Evolutionary conservation across 1,284 basidiomycete genomes (phyloP).

Genomic region (Pyrrhoderma lamaoense): DNA sequence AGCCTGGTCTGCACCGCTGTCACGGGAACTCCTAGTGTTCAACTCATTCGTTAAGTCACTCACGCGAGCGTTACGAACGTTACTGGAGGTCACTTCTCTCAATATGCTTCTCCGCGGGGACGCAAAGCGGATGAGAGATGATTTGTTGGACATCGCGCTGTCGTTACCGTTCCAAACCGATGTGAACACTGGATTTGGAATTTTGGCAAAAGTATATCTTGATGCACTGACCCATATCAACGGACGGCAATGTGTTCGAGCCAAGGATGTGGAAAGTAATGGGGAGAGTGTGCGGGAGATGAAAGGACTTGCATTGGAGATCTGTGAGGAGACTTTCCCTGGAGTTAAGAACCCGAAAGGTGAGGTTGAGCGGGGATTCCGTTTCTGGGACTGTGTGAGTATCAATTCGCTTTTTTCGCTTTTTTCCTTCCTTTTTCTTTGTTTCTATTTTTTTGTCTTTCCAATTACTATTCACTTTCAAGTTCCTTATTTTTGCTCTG

Average conservation of each 20-base stretch:
- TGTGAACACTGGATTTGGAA: conserved; percentile 96
- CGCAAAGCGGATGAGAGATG: conserved; percentile 80
- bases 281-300: conserved; percentile 75
- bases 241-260: conserved; percentile 62
- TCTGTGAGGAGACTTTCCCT: conserved; percentile 90
- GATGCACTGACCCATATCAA: conserved; percentile 88
- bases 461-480: conserved; percentile 12
- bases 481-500: no score
- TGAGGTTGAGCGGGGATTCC: conserved; percentile 92
- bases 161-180: conserved; percentile 92
- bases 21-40: conserved; percentile 94
- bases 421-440: background rate
- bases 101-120: conserved; percentile 90
- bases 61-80: conserved; percentile 81
- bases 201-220: conserved; percentile 93
- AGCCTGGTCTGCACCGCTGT: conserved; percentile 91
- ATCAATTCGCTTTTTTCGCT: conserved; percentile 1
- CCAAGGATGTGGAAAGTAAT: conserved; percentile 40
- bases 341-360: conserved; percentile 81
- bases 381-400: conserved; percentile 97
- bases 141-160: conserved; percentile 87
- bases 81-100: conserved; percentile 86
- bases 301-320: conserved; percentile 82
- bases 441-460: conserved; percentile 19
- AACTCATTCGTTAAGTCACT: conserved; percentile 94